Evolutionary conservation across 148 eudicot genomes (phyloP).

Genomic region (Rhododendron ferrugineum): DNA sequence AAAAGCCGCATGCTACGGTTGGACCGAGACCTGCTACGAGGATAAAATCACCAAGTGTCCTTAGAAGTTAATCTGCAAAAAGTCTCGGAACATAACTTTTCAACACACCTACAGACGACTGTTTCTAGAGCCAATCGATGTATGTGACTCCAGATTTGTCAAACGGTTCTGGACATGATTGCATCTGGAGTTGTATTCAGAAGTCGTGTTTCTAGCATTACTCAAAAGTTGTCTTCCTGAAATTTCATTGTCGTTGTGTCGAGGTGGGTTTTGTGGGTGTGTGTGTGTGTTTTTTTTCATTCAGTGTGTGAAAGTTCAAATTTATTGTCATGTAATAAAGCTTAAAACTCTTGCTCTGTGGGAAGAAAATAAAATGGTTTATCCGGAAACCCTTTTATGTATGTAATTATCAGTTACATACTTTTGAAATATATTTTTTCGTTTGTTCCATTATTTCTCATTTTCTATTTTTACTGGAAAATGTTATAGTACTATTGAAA

Average conservation of each 20-base stretch:
- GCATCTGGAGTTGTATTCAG: background rate
- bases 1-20: background rate
- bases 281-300: background rate
- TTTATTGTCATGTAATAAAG: background rate
- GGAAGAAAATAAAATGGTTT: background rate
- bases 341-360: background rate
- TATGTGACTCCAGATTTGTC: background rate
- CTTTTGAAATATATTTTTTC: background rate
- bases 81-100: background rate
- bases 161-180: background rate
- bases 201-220: no score
- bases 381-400: background rate
- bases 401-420: background rate
- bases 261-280: background rate
- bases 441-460: background rate
- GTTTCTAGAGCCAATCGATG: background rate
- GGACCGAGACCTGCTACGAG: background rate
- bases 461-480: no score
- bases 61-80: background rate
- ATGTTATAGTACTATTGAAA: background rate
- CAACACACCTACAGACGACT: background rate
- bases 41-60: background rate
- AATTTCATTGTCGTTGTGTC: background rate
- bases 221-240: background rate
- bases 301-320: background rate